Evolutionary conservation across 192 early-diverging fungal species (phyloP).

Genomic region (Mortierella antarctica): DNA sequence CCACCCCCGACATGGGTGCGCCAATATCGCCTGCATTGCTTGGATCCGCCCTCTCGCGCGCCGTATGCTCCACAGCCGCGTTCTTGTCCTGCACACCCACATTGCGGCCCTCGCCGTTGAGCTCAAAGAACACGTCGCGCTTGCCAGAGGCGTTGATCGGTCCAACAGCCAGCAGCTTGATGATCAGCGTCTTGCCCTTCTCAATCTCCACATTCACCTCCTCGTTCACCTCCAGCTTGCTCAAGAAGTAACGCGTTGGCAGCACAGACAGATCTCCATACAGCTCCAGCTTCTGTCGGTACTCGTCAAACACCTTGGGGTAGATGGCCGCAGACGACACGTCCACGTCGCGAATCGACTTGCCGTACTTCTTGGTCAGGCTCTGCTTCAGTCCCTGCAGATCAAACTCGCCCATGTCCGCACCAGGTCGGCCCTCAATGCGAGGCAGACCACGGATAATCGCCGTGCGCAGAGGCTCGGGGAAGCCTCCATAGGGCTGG

Average conservation of each 20-base stretch:
- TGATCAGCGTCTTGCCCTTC: conserved; percentile 89
- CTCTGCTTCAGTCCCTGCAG: conserved; percentile 77
- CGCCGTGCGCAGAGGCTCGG: conserved; percentile 84
- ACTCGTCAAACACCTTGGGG: conserved; percentile 93
- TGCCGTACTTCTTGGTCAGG: conserved; percentile 85
- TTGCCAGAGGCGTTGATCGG: conserved; percentile 78
- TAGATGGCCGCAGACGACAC: conserved; percentile 91
- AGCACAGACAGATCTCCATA: conserved; percentile 91
- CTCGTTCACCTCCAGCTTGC: conserved; percentile 86
- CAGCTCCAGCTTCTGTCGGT: conserved; percentile 73
- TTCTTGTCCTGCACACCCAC: conserved; percentile 76
- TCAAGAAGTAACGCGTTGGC: conserved; percentile 92
- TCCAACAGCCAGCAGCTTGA: conserved; percentile 91
- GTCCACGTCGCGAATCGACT: conserved; percentile 85
- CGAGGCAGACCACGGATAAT: conserved; percentile 83
- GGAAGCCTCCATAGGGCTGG: conserved; percentile 95
- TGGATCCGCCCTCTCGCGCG: conserved; percentile 82
- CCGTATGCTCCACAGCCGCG: conserved; percentile 70
- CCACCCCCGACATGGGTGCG: conserved; percentile 96
- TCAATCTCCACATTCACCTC: conserved; percentile 91
- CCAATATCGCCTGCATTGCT: conserved; percentile 84
- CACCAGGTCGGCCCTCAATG: conserved; percentile 90
- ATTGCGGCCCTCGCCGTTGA: conserved; percentile 95
- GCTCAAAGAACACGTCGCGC: conserved; percentile 95
- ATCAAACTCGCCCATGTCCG: conserved; percentile 81